Evolutionary conservation across 768 basidiomycete genomes (phyloP), one percentile per base, ranked within the genome.

Genomic region (Suillus hirtellus): DNA sequence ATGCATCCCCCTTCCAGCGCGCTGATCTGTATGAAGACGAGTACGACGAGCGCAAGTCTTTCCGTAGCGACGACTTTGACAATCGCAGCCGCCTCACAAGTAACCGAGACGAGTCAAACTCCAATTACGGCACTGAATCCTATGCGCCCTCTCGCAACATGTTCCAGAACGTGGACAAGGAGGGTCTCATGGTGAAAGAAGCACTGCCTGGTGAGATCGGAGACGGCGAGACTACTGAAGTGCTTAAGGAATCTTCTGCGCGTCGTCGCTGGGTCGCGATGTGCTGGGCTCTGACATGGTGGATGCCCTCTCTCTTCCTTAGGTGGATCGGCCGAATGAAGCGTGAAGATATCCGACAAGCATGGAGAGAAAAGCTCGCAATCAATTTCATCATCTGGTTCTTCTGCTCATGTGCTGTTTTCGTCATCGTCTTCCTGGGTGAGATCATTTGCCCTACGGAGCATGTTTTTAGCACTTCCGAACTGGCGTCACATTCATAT

Each of bases 311-410:
- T 14, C 82, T 82, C 3, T 75, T 88, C 59, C 78, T 99, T 49
- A 81, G 76, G 11, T 87, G 84, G 72, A 65, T 93, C 60, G 95
- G 96, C 1, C 83, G 93, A 35, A 97, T 98, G 95, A 97, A 98
- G 78, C 89, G 96, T 8, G 75, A 89, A 66, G 97, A 99, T 70
- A 83, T 99, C 27, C 86, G 91, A 31, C 95, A 98, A 75, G 97
- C 97, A 1, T 99, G 97, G 97, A 81, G 96, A 63, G 97, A 99
- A 77, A 99, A 99, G 76, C 81, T 98, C 1, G 93, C 94, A 3
- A 84, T 98, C 71, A 98, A 99, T 75, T 76, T 99, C 63, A 80
- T 99, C 77, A 99, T 99, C 69, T 98, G 96, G 96, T 87, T 97
- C 71, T 80, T 92, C 37, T 98, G 95, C 66, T 89, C 76, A n/a